Evolutionary conservation across 352 stramenopile species (phyloP), one percentile per base, ranked within the genome.

Genomic region (Pythium volutum): DNA sequence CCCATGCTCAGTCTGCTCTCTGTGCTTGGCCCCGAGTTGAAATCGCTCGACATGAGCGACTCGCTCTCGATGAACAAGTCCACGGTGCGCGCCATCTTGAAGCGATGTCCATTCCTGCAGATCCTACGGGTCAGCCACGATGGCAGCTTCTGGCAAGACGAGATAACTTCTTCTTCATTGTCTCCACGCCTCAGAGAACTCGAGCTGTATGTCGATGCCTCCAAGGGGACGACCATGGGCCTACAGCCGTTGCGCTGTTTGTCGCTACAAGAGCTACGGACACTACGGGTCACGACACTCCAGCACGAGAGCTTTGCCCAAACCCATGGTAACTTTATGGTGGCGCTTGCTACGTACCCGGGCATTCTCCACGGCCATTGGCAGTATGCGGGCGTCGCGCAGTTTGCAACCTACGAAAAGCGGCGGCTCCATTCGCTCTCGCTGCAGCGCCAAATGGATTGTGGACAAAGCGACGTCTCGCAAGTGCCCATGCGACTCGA

Each of bases 391-490:
- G 31, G 31, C 26, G 26, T 23, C 8, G 8, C 49, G 2, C 15
- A n/a, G 22, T 55, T 42, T 20, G 4, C 29, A 16, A 55, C 25
- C 6, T 55, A 55, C n/a, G 49, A 55, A 8, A 55, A 55, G 25
- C 49, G 49, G 4, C 49, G 49, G 29, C 49, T 55, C 31, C 49
- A 55, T 20, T 55, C 49, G 29, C 31, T 55, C 3, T 43, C 49
- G 10, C n/a, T 55, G 29, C 49, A 55, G 31, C 29, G 49, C 4
- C 29, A 25, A 10, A 25, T 42, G n/a, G 49, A 42, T 12, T 36
- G 27, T 45, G 49, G 49, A 3, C 49, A 55, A n/a, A 43, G 22
- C 2, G 49, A 39, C 29, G 29, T 55, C 2, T 55, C 49, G 4
- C 29, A 55, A 25, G 49, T 55, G 18, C 14, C 29, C 0, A 55